Evolutionary conservation across 164 flowering plant species (phyloP).

Genomic region (Tetrastigma voinierianum): DNA sequence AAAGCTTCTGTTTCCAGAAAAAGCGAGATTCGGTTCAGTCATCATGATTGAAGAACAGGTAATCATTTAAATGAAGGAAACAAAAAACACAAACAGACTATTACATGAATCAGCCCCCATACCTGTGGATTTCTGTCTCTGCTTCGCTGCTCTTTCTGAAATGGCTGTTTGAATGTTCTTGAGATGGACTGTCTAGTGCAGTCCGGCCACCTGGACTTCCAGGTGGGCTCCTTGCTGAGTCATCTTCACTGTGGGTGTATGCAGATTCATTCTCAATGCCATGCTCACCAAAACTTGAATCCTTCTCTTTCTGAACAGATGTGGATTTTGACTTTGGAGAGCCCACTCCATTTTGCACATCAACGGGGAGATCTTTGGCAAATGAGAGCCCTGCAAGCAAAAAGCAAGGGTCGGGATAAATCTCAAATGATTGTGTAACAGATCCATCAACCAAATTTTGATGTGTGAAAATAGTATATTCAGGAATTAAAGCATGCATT

Average conservation of each 20-base stretch:
- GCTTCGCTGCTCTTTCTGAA: slow-evolving; percentile 43
- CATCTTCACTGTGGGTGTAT: slow-evolving; percentile 51
- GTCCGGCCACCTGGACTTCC: slow-evolving; percentile 42
- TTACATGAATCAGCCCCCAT: not conserved
- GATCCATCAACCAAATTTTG: too few species aligned
- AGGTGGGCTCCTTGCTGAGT: slow-evolving; percentile 40
- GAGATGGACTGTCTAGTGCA: slow-evolving; percentile 36
- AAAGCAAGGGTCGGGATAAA: not conserved
- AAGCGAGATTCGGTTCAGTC: not conserved
- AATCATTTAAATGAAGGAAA: not conserved
- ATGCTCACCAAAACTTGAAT: slow-evolving; percentile 24
- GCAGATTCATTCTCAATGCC: slow-evolving; percentile 45
- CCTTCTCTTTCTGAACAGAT: slow-evolving; percentile 27
- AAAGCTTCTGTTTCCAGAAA: slow-evolving; percentile 47
- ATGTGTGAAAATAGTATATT: not conserved
- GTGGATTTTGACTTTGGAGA: slow-evolving; percentile 27
- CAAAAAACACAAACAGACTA: slow-evolving; percentile 1
- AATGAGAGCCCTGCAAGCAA: slow-evolving; percentile 43
- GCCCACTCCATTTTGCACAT: slow-evolving; percentile 21
- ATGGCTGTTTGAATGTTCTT: slow-evolving; percentile 40
- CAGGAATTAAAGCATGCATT: not conserved
- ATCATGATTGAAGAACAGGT: not conserved
- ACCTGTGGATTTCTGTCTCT: slow-evolving; percentile 55
- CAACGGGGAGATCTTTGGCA: slow-evolving; percentile 32
- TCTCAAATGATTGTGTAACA: too few species aligned